Evolutionary conservation across 257 asterid species (phyloP), one percentile per base, ranked within the genome.

Genomic region (Nicotiana paniculata): DNA sequence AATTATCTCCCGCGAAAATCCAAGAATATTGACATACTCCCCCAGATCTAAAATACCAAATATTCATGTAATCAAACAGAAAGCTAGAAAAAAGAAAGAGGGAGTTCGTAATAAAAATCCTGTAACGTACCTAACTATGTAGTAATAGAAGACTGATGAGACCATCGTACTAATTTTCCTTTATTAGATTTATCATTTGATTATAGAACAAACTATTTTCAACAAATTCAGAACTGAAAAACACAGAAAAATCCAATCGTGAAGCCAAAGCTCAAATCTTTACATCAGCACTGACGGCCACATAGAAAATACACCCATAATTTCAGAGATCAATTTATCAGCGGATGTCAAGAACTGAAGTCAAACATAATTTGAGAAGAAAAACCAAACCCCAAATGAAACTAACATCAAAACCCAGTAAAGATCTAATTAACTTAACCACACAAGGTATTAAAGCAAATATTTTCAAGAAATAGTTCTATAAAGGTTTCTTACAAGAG

Each of bases 41-140:
- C n/a, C 72, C 64, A 84, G 84, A 86, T 88, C 89, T 80, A 61
- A 58, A 67, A 76, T n/a, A 83, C 35, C 77, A 70, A 26, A 9
- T 5, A 39, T 54, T 26, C 67, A 77, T 77, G 64, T 24, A 70
- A 28, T 13, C 72, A 63, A 72, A 51, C 66, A 81, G 37, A 39
- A 37, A 62, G 33, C 17, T 39, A 37, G 58, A 81, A 28, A 21
- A 24, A 17, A 66, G 8, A 30, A 66, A 53, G 58, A 53, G 58
- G 58, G 58, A 3, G 18, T 30, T 26, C 5, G 43, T 32, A 66
- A 26, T 15, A 28, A 66, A 17, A 66, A 32, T 5, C 3, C 21
- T 18, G 16, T 32, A 74, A 70, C 77, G 43, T 5, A 11, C 32
- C 32, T 24, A 62, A 24, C 67, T 62, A 61, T 24, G 13, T 69